These are phyloP conservation scores for Lepidium africanum DNA, from an alignment of 345 rosid species.

Conservation along the genomic window DNA sequence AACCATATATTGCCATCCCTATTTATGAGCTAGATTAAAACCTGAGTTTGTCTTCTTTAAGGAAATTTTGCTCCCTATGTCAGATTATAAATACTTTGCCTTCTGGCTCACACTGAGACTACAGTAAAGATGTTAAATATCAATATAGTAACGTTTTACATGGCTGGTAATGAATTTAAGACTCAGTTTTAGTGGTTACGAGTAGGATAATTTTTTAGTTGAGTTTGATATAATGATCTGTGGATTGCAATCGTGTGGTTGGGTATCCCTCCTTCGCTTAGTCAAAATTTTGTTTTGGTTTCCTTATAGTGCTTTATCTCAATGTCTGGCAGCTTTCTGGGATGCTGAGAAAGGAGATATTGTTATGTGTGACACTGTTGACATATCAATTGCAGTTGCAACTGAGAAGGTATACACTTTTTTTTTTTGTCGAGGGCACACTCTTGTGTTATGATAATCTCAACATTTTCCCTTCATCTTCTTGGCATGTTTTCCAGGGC, in stretches of 20 bases:
- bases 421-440: background rate
- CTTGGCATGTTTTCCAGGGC: slow-evolving; percentile 50
- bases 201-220: background rate
- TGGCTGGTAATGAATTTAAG: background rate
- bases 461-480: slow-evolving; percentile 9
- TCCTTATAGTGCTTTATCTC: slow-evolving; percentile 11
- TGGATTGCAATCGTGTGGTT: background rate
- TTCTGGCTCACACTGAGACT: background rate
- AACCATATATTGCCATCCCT: background rate
- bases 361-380: slow-evolving; percentile 60
- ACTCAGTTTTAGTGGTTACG: background rate
- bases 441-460: background rate
- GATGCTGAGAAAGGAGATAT: slow-evolving; percentile 63
- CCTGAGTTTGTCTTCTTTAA: background rate
- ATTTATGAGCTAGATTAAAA: background rate
- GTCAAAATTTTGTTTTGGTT: slow-evolving; percentile 8
- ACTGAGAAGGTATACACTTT: slow-evolving; percentile 73
- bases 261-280: background rate
- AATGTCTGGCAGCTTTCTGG: slow-evolving; percentile 70
- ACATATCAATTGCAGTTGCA: slow-evolving; percentile 94
- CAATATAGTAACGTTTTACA: background rate
- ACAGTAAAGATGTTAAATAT: background rate
- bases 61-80: background rate
- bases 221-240: slow-evolving; percentile 7
- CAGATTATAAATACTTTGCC: background rate